Evolutionary conservation across 495 filamentous ascomycete species (phyloP).

Genomic region (Neurospora sp.): DNA sequence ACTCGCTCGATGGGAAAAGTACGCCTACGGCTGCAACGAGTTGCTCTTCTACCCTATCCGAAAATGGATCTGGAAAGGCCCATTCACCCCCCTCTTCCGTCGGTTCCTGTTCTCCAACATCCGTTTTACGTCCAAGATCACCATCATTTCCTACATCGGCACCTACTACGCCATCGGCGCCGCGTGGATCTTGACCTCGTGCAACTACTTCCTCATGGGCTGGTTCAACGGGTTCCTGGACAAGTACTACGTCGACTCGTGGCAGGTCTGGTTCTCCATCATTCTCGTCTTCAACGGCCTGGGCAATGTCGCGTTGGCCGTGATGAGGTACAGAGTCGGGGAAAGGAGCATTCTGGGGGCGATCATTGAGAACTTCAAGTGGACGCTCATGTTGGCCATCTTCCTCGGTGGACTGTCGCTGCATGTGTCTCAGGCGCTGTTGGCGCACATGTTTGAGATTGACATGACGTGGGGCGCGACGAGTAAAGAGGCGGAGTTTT

Average conservation of each 20-base stretch:
- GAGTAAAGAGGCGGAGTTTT: slow-evolving; percentile 61
- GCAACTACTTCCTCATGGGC: slow-evolving; percentile 71
- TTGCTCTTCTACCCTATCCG: slow-evolving; percentile 67
- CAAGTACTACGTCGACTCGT: slow-evolving; percentile 67
- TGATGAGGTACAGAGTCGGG: slow-evolving; percentile 59
- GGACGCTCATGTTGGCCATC: slow-evolving; percentile 57
- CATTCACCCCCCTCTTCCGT: slow-evolving; percentile 67
- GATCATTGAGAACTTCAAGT: slow-evolving; percentile 62
- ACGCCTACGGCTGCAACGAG: slow-evolving; percentile 82
- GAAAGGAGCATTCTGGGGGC: slow-evolving; percentile 44
- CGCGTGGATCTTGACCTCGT: slow-evolving; percentile 67
- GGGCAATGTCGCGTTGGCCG: slow-evolving; percentile 52
- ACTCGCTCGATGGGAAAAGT: slow-evolving; percentile 75
- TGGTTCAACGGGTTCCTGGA: slow-evolving; percentile 66
- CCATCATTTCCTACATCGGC: slow-evolving; percentile 76
- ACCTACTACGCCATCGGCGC: slow-evolving; percentile 78
- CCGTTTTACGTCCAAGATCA: slow-evolving; percentile 68
- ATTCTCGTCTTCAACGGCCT: slow-evolving; percentile 64
- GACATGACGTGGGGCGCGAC: slow-evolving; percentile 66
- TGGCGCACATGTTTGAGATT: slow-evolving; percentile 64
- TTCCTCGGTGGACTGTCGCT: slow-evolving; percentile 63
- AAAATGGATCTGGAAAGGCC: slow-evolving; percentile 51
- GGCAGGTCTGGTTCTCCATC: slow-evolving; percentile 69
- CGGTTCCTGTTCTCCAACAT: slow-evolving; percentile 62
- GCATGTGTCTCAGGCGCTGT: slow-evolving; percentile 56